Evolutionary conservation across 768 basidiomycete genomes (phyloP), one percentile per base, ranked within the genome.

Genomic region (Ephemerocybe angulata): DNA sequence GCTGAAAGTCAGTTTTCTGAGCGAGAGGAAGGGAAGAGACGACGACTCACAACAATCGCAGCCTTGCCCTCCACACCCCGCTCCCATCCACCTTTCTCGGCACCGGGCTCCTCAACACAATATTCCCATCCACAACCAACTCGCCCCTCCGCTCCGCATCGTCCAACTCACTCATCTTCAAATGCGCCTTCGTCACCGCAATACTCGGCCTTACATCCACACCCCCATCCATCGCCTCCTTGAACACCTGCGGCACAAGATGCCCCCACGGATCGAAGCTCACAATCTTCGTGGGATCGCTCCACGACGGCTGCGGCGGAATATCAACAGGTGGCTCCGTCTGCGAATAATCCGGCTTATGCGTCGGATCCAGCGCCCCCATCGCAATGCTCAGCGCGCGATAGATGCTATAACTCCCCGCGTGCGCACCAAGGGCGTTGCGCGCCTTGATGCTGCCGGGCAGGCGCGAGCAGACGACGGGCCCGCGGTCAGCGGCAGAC

Each of bases 181-280:
- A 83, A 66, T 97, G 95, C 0, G 94, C 89, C 57, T 85, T 87
- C 8, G 96, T 98, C 50, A 96, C 83, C 1, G 93, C 89, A 61
- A 98, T 98, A 52, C 92, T 94, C 0, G 96, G 96, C 15, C 94
- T 76, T 35, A 94, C 78, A 67, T 98, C 95, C 54, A 97, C 71
- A 0, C 89, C 89, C 47, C 77, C 78, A 35, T 87, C 83, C 25
- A 81, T 72, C 67, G 87, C 83, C 41, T 72, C 72, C 51, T 73
- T 75, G 72, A 86, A 94, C 0, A 87, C 81, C 25, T 79, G 79
- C 3, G 87, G 91, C 0, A 87, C 89, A 50, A 96, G 73, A 62
- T 96, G 93, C 2, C 95, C 95, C 83, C 86, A 97, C 0, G 95
- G 95, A 63, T 98, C 95, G 66, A 98, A 88, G 3, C 86, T 85